Percentiles rank a stretch among this genome's conserved stretches.
Evolutionary conservation across 192 early-diverging fungal species (phyloP).

Genomic region (Podila epicladia): DNA sequence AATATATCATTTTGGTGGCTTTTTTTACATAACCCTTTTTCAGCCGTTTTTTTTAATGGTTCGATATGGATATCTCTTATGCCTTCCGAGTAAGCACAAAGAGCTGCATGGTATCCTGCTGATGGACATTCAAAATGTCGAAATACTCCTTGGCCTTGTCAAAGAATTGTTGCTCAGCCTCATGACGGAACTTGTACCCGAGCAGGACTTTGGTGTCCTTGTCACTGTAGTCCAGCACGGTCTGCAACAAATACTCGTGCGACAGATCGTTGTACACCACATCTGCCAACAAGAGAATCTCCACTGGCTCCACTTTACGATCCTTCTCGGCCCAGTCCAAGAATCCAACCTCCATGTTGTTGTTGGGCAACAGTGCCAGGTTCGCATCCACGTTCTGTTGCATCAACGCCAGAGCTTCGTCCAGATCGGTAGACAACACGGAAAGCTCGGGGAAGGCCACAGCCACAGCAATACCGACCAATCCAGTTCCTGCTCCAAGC

Average conservation of each 20-base stretch:
- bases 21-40: not conserved
- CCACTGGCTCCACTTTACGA: slow-evolving; percentile 43
- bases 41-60: not conserved
- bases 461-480: slow-evolving; percentile 57
- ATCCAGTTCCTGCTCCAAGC: slow-evolving; percentile 62
- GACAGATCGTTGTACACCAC: slow-evolving; percentile 50
- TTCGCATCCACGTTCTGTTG: slow-evolving; percentile 55
- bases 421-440: slow-evolving; percentile 55
- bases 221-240: slow-evolving; percentile 45
- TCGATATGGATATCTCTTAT: not conserved
- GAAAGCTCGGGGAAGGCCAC: slow-evolving; percentile 46
- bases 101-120: slow-evolving; percentile 50
- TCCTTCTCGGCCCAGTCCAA: slow-evolving; percentile 50
- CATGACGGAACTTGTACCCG: slow-evolving; percentile 50
- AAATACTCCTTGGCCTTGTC: slow-evolving; percentile 26
- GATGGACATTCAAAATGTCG: slow-evolving; percentile 34
- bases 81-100: slow-evolving; percentile 44
- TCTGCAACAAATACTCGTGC: slow-evolving; percentile 38
- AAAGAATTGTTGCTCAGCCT: slow-evolving; percentile 44
- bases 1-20: not conserved
- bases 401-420: slow-evolving; percentile 55
- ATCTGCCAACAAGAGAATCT: slow-evolving; percentile 42
- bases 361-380: slow-evolving; percentile 16
- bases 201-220: slow-evolving; percentile 35
- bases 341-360: slow-evolving; percentile 45